A percentile compares a stretch with the other conserved stretches of the same genome.
phyloP scores from a whole-genome alignment of 306 rosid genomes.

The Cucurbita ficifolia region DNA sequence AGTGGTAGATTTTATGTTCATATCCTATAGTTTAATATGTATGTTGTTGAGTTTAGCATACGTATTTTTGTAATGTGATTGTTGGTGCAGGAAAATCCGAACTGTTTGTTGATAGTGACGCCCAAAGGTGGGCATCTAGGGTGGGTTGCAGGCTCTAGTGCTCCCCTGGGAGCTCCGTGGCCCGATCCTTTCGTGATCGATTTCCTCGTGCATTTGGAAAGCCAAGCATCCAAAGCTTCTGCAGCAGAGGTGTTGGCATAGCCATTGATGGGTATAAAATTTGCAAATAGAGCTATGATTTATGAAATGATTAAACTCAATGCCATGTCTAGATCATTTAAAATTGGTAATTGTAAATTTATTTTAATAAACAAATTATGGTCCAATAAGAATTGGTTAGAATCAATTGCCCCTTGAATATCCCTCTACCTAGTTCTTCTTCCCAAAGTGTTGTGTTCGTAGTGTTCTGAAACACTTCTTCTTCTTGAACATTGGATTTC shows the following conservation, averaged over 20 bases:
- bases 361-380: neutral
- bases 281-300: neutral
- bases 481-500: too few species aligned
- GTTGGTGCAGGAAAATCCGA: conserved; percentile 56
- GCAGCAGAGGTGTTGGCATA: neutral
- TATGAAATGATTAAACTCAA: neutral
- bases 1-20: neutral
- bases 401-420: neutral
- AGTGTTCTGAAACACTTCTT: neutral
- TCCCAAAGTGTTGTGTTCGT: neutral
- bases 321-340: neutral
- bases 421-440: neutral
- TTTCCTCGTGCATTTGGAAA: conserved; percentile 58
- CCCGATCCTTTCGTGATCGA: conserved; percentile 70
- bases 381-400: neutral
- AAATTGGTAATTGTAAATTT: neutral
- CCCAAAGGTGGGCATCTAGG: conserved; percentile 92
- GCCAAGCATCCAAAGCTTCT: conserved; percentile 12
- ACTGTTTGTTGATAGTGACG: conserved; percentile 79
- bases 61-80: neutral
- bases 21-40: neutral
- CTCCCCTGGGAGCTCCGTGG: conserved; percentile 88
- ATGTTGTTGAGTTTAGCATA: neutral
- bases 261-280: neutral
- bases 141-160: conserved; percentile 81